A percentile compares a stretch with the other conserved stretches of the same genome.
Conservation (phyloP, 139 green algal species). For the Limnomonas spitsbergensis region DNA sequence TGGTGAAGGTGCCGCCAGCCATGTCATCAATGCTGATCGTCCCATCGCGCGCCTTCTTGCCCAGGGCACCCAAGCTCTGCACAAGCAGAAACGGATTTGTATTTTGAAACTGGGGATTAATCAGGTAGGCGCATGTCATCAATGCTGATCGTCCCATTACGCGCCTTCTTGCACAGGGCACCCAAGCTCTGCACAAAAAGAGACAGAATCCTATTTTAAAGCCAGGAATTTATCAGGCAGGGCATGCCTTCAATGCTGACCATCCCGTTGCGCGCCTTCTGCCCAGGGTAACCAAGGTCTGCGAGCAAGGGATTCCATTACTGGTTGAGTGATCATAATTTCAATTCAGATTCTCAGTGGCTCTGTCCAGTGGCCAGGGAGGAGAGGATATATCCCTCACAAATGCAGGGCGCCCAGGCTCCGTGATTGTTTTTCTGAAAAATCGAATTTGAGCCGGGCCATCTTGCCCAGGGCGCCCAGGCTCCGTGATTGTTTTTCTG, state of each 20-base stretch:
- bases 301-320: neutral
- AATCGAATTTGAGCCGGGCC: no score
- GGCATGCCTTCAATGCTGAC: constrained; percentile 95
- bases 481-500: no score
- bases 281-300: constrained; percentile 76
- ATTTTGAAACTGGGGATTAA: neutral
- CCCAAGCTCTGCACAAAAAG: constrained; percentile 54
- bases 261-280: constrained; percentile 91
- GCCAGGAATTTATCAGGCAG: neutral
- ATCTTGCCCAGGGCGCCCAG: no score
- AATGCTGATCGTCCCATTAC: constrained; percentile 90
- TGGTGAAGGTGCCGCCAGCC: constrained; percentile 98
- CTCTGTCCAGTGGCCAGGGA: no score
- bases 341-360: no score
- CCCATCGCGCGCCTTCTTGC: constrained; percentile 92
- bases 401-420: no score
- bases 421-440: no score
- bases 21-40: constrained; percentile 97
- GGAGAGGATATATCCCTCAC: no score
- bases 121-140: constrained; percentile 81
- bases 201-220: neutral
- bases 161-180: constrained; percentile 88
- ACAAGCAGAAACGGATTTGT: neutral
- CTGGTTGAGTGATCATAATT: no score
- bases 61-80: constrained; percentile 73